A percentile compares a stretch with the other conserved stretches of the same genome.
Evolutionary conservation across 2,329 filamentous ascomycete species (phyloP).

Genomic region (Penicillium psychrosexuale): DNA sequence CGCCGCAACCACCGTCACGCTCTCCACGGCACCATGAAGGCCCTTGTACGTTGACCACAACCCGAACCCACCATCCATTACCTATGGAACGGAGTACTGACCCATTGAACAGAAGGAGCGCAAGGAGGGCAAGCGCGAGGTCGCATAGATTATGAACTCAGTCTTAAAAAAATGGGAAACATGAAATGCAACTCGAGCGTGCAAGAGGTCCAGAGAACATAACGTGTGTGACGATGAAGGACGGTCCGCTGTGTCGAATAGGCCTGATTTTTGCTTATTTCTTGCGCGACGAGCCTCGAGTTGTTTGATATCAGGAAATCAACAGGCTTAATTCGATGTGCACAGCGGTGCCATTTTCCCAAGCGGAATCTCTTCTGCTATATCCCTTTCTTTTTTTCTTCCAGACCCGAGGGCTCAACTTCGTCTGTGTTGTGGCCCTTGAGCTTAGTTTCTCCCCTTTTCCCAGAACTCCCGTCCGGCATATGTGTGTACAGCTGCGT

Average conservation of each 20-base stretch:
- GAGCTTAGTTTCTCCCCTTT: constrained; percentile 10
- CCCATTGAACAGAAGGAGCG: constrained; percentile 76
- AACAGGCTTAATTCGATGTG: constrained; percentile 31
- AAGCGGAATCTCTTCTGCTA: constrained; percentile 12
- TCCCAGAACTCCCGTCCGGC: constrained; percentile 40
- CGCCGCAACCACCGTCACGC: constrained; percentile 99
- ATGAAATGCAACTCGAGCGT: constrained; percentile 29
- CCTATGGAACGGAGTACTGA: constrained; percentile 28
- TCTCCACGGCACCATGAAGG: constrained; percentile 97
- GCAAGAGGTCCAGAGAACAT: constrained; percentile 34
- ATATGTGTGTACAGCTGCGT: constrained; percentile 71
- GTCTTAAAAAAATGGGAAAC: constrained; percentile 32
- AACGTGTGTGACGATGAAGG: constrained; percentile 35
- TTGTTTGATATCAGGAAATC: constrained; percentile 29
- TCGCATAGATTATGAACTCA: constrained; percentile 59
- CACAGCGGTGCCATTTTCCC: constrained; percentile 21
- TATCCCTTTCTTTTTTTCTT: constrained; percentile 4
- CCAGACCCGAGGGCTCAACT: constrained; percentile 5
- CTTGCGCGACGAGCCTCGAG: constrained; percentile 23
- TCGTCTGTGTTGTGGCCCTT: constrained; percentile 8
- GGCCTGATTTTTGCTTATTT: constrained; percentile 28
- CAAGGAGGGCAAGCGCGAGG: constrained; percentile 91
- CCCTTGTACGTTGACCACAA: constrained; percentile 67
- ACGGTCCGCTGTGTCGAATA: constrained; percentile 27
- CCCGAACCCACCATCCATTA: not conserved